Percentiles rank a stretch among this genome's conserved stretches.
phyloP scores from a whole-genome alignment of 495 filamentous ascomycete genomes.

The Haplographium delicatum region DNA sequence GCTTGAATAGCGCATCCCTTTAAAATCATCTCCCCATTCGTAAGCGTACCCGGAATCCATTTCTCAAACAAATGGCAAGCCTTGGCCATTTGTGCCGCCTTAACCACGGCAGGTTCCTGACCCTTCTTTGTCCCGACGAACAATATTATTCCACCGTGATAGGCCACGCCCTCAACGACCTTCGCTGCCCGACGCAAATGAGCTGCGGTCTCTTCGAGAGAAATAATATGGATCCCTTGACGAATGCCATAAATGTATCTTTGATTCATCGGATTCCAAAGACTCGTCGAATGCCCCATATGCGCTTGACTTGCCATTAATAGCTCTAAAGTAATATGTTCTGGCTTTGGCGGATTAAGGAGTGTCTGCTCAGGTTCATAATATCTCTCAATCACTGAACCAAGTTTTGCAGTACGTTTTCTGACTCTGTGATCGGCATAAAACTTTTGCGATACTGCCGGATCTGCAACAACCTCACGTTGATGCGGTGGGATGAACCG shows the following conservation, averaged over 20 bases:
- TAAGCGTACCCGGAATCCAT: slow-evolving; percentile 90
- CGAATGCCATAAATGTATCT: slow-evolving; percentile 93
- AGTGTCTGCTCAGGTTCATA: slow-evolving; percentile 68
- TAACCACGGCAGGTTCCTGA: slow-evolving; percentile 71
- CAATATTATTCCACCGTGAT: slow-evolving; percentile 76
- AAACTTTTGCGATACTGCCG: no score
- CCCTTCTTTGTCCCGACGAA: slow-evolving; percentile 84
- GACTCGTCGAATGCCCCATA: slow-evolving; percentile 84
- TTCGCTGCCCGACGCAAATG: slow-evolving; percentile 85
- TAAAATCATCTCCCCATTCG: slow-evolving; percentile 87
- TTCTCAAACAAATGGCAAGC: slow-evolving; percentile 89
- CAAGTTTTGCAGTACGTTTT: slow-evolving; percentile 40
- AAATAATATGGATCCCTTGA: slow-evolving; percentile 89
- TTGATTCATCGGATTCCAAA: slow-evolving; percentile 94
- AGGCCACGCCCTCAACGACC: slow-evolving; percentile 81
- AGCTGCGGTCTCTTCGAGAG: slow-evolving; percentile 77
- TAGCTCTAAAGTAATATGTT: slow-evolving; percentile 83
- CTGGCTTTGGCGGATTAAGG: slow-evolving; percentile 63
- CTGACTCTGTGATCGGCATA: no score
- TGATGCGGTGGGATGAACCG: slow-evolving; percentile 19
- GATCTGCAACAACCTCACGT: no score
- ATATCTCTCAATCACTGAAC: slow-evolving; percentile 43
- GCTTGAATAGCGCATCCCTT: slow-evolving; percentile 58
- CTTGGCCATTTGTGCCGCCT: slow-evolving; percentile 68
- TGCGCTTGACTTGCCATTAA: slow-evolving; percentile 88